Conservation (phyloP, 2,329 filamentous ascomycete genomes). For the Juglanconis juglandina region DNA sequence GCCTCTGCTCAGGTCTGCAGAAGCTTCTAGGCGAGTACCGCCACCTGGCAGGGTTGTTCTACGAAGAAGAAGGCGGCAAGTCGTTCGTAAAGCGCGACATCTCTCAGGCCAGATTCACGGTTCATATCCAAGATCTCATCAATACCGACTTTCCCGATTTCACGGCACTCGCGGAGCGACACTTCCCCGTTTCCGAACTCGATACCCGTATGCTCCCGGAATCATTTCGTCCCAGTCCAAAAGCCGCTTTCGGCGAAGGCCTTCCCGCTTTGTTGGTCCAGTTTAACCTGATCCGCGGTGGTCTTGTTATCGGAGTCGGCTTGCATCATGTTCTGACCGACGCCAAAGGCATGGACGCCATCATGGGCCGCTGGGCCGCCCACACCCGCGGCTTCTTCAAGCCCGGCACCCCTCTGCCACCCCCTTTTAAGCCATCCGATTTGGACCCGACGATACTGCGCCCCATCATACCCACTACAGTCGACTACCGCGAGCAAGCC, state of each 20-base stretch:
- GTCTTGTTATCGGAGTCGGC: not conserved
- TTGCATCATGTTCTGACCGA: conserved; percentile 4
- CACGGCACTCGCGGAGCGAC: not conserved
- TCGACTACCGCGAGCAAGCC: not conserved
- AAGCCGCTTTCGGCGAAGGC: not conserved
- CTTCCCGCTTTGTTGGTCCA: not conserved
- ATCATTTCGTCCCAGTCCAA: not conserved
- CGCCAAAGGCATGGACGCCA: not conserved
- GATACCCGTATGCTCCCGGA: not conserved
- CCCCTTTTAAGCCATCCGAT: not conserved
- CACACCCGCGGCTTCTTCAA: not conserved
- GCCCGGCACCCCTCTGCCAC: no score
- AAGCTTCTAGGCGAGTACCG: not conserved
- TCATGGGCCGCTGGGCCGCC: conserved; percentile 3
- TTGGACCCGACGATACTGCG: not conserved
- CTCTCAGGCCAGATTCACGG: not conserved
- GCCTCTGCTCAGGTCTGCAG: not conserved
- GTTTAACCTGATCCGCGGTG: not conserved
- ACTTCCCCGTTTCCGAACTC: conserved; percentile 1
- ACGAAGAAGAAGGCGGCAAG: not conserved
- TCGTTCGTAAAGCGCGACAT: not conserved
- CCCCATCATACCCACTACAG: not conserved
- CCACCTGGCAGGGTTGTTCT: not conserved
- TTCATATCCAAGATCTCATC: not conserved
- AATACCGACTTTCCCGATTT: not conserved